Evolutionary conservation across 176 grass and related monocot genomes (phyloP), one percentile per base, ranked within the genome.

Genomic region (Phoenix dactylifera): DNA sequence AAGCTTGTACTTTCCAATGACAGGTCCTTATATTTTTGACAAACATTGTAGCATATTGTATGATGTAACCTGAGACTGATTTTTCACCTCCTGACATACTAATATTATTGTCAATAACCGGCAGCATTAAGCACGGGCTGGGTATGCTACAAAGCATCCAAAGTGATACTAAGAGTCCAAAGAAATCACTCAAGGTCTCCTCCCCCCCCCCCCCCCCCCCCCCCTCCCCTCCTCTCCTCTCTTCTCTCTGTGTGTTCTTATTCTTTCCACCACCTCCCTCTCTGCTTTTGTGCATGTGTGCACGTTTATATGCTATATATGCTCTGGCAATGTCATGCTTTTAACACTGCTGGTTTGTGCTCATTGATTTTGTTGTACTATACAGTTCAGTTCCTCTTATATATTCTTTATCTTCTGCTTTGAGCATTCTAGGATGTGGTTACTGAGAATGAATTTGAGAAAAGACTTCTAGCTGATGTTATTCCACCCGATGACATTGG

Each of bases 181-280:
- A 92, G 71, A 98, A 98, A 80, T 93, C 88, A 24, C 64, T 98
- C 50, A 98, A 98, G 94, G 94, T 98, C 71, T 54, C n/a, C 51
- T 6, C 29, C 12, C 60, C 39, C 26, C 20, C 24, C 52, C 30
- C 50, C 24, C 3, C 24, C 24, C 24, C 3, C 24, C 20, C 0
- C 20, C 20, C 0, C 24, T 25, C 24, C 24, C 1, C 10, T 7
- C 32, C 7, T 5, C 32, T 7, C 2, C 7, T 9, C 9, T 3
- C 35, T 6, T 12, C 2, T 10, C 35, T 44, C 9, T 10, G 10
- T 44, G 10, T 3, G 1, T 14, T 44, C 12, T 39, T 39, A 30
- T 30, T 30, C 10, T 44, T 44, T 3, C 35, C 6, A 44, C 35
- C 10, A 0, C 10, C 35, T 10, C 35, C 9, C 35, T 39, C 32